A percentile compares a stretch with the other conserved stretches of the same genome.
phyloP scores from a whole-genome alignment of 768 basidiomycete species.

The Rhodosporidiobolus sp. region DNA sequence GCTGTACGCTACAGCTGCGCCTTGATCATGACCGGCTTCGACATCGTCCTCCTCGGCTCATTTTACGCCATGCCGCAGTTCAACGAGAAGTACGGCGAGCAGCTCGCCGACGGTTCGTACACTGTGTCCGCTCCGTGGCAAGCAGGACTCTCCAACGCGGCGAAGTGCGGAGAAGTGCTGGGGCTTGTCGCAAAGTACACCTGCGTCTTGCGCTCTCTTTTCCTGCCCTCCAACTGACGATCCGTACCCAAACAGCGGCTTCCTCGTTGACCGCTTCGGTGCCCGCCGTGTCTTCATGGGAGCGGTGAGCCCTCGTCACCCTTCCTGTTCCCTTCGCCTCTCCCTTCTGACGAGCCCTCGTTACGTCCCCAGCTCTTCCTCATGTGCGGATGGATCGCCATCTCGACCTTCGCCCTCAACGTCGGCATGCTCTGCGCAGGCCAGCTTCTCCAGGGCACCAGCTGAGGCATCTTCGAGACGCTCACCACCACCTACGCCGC shows the following conservation, averaged over 20 bases:
- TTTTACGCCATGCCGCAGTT: constrained; percentile 40
- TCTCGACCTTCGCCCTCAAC: constrained; percentile 43
- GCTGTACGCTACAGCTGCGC: neutral
- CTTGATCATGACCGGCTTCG: constrained; percentile 7
- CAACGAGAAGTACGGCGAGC: constrained; percentile 30
- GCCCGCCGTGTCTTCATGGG: constrained; percentile 47
- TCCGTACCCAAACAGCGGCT: constrained; percentile 43
- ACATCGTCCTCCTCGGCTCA: constrained; percentile 30
- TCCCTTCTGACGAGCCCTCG: neutral
- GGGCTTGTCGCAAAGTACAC: too few species aligned
- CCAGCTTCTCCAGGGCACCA: constrained; percentile 19
- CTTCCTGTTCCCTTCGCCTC: neutral
- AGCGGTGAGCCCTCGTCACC: constrained; percentile 37
- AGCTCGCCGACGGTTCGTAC: constrained; percentile 44
- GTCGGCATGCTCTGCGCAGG: constrained; percentile 30
- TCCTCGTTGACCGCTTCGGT: constrained; percentile 48
- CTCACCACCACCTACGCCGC: constrained; percentile 47
- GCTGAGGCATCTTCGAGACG: constrained; percentile 42
- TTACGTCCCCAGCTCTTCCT: neutral
- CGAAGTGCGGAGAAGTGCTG: neutral
- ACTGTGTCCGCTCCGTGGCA: constrained; percentile 51
- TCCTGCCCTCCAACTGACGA: too few species aligned
- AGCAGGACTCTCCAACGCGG: constrained; percentile 18
- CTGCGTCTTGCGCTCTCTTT: too few species aligned
- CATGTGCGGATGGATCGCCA: constrained; percentile 40